Conservation (phyloP, 331 rosid species). For the Malus hybrid region DNA sequence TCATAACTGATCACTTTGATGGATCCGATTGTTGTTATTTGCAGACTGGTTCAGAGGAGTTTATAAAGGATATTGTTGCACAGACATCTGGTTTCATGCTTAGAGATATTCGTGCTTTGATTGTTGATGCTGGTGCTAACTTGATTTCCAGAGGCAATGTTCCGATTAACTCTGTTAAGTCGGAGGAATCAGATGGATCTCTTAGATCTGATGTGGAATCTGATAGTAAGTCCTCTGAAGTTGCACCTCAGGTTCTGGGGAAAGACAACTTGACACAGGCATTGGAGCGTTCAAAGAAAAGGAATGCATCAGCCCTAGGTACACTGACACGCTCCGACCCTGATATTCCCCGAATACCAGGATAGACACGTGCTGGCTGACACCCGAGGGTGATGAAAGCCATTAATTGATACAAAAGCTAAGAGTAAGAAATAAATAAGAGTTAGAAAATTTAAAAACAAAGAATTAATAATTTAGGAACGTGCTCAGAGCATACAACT, state of each 20-base stretch:
- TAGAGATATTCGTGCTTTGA: slow-evolving; percentile 73
- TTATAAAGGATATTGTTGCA: slow-evolving; percentile 71
- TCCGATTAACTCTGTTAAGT: slow-evolving; percentile 18
- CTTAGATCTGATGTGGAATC: slow-evolving; percentile 17
- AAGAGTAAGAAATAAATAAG: no score
- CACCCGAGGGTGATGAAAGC: no score
- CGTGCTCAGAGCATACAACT: no score
- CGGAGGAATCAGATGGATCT: slow-evolving; percentile 30
- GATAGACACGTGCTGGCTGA: no score
- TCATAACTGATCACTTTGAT: slow-evolving; percentile 25
- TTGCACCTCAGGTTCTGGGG: slow-evolving; percentile 35
- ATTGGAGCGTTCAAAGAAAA: slow-evolving; percentile 79
- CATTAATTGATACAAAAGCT: no score
- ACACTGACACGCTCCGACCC: no score
- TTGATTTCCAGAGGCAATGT: slow-evolving; percentile 41
- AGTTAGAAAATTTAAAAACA: no score
- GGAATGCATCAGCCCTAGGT: slow-evolving; percentile 91
- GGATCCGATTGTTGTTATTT: slow-evolving; percentile 33
- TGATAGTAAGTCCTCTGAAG: slow-evolving; percentile 26
- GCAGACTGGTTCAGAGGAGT: slow-evolving; percentile 67
- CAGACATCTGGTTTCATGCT: slow-evolving; percentile 93
- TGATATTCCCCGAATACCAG: no score
- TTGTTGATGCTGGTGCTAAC: slow-evolving; percentile 89
- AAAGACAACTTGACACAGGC: slow-evolving; percentile 66
- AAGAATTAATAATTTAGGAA: no score